Percentiles rank a stretch among this genome's conserved stretches.
These are phyloP conservation scores for Podaxis rugospora DNA, from an alignment of 768 basidiomycete species.

Conservation along the genomic window DNA sequence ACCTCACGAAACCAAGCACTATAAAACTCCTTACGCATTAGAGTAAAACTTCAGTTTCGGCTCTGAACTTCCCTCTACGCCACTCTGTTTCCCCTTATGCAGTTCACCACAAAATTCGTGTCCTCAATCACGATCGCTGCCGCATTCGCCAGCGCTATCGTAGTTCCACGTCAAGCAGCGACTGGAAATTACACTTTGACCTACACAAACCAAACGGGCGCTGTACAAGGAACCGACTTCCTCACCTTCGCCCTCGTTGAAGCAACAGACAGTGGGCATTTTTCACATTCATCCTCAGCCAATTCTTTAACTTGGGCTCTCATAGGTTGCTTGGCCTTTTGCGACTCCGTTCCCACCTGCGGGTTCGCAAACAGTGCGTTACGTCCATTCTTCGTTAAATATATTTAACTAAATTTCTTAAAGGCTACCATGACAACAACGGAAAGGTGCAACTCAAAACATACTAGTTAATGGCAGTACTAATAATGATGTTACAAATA, in stretches of 20 bases:
- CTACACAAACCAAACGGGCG: conserved; percentile 36
- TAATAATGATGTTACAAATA: conserved; percentile 11
- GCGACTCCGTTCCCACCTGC: conserved; percentile 34
- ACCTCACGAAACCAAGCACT: neutral
- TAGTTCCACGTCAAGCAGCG: conserved; percentile 10
- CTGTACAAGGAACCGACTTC: conserved; percentile 37
- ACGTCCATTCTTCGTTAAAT: neutral
- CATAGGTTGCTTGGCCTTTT: conserved; percentile 41
- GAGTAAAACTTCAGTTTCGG: neutral
- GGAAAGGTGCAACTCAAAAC: conserved; percentile 28
- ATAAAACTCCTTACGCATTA: neutral
- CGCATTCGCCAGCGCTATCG: conserved; percentile 1
- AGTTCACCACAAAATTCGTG: neutral
- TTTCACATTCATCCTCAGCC: neutral
- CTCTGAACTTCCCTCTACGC: neutral
- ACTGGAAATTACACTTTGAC: conserved; percentile 31
- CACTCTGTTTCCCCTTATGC: neutral
- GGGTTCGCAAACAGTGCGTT: conserved; percentile 38
- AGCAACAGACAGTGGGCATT: conserved; percentile 32
- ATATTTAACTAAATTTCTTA: neutral
- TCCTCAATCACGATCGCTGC: conserved; percentile 3
- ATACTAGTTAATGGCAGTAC: neutral
- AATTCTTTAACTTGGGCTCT: neutral
- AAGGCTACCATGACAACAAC: conserved; percentile 44
- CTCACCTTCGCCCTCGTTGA: conserved; percentile 41